Conservation (phyloP, 2,329 filamentous ascomycete species). For the Epichloe uncinata region DNA sequence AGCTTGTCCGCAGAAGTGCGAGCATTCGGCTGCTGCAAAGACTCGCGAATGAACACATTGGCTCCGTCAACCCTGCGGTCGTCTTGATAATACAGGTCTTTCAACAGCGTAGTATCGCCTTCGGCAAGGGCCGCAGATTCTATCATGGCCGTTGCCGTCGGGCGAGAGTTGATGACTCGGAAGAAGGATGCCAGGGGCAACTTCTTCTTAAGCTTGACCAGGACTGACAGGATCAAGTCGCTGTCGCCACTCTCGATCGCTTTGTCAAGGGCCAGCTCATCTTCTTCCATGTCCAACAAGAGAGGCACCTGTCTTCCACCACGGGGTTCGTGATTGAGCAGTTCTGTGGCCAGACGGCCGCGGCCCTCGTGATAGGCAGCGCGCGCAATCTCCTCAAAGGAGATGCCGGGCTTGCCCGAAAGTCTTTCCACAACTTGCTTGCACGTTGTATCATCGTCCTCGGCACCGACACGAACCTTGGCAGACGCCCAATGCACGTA, state of each 20-base stretch:
- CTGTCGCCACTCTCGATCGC: constrained; percentile 92
- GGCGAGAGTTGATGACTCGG: constrained; percentile 73
- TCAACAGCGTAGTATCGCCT: constrained; percentile 66
- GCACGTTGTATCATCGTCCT: constrained; percentile 81
- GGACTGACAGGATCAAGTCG: constrained; percentile 80
- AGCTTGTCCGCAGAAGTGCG: constrained; percentile 71
- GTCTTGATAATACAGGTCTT: constrained; percentile 95
- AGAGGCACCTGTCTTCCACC: constrained; percentile 94
- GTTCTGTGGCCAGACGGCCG: constrained; percentile 72
- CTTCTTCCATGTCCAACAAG: constrained; percentile 87
- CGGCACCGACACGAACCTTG: constrained; percentile 75
- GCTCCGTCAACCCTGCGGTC: constrained; percentile 82
- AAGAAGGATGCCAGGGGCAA: constrained; percentile 86
- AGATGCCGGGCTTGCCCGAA: constrained; percentile 79
- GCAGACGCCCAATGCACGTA: constrained; percentile 96
- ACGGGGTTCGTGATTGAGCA: constrained; percentile 86
- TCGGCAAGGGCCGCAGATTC: constrained; percentile 64
- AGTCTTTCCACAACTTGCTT: constrained; percentile 75
- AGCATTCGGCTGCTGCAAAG: constrained; percentile 57
- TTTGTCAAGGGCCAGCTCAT: constrained; percentile 88
- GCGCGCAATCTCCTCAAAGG: constrained; percentile 85
- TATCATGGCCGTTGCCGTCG: constrained; percentile 76
- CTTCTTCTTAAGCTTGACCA: constrained; percentile 80
- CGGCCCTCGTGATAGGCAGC: constrained; percentile 92
- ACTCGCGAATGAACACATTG: constrained; percentile 74